phyloP scores from a whole-genome alignment of 2,329 filamentous ascomycete genomes.

The Alternaria metachromatica region DNA sequence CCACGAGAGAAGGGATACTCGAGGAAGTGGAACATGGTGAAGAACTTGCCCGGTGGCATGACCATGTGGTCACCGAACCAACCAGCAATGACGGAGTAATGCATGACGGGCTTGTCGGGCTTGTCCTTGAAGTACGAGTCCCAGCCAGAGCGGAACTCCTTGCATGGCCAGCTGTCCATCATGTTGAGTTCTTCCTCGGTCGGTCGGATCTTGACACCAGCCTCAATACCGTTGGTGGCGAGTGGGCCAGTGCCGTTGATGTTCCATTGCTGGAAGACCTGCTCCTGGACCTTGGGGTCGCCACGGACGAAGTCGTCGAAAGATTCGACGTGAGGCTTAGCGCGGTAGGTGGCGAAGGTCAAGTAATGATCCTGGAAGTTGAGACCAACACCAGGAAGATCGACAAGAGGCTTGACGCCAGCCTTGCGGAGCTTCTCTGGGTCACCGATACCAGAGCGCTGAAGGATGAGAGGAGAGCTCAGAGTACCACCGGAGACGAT shows the following conservation, averaged over 20 bases:
- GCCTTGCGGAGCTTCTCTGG: slow-evolving; percentile 72
- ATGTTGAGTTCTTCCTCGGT: slow-evolving; percentile 70
- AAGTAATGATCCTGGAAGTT: slow-evolving; percentile 82
- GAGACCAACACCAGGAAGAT: slow-evolving; percentile 74
- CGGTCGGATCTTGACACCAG: slow-evolving; percentile 78
- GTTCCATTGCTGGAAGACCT: slow-evolving; percentile 78
- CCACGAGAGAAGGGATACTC: slow-evolving; percentile 51
- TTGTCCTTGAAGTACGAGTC: slow-evolving; percentile 84
- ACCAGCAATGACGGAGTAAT: slow-evolving; percentile 74
- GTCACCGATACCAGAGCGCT: slow-evolving; percentile 77
- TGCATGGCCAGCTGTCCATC: slow-evolving; percentile 76
- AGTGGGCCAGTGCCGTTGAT: slow-evolving; percentile 79
- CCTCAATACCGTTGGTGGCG: slow-evolving; percentile 80
- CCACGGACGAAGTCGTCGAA: slow-evolving; percentile 83
- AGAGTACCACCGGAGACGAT: slow-evolving; percentile 76
- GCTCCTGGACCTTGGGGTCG: slow-evolving; percentile 74
- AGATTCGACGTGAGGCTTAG: slow-evolving; percentile 76
- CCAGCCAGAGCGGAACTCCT: slow-evolving; percentile 77
- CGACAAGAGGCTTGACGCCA: slow-evolving; percentile 72
- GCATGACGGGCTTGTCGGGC: slow-evolving; percentile 86
- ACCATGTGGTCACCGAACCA: slow-evolving; percentile 60
- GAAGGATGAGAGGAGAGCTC: slow-evolving; percentile 75
- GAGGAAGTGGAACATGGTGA: slow-evolving; percentile 65
- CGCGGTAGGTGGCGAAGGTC: slow-evolving; percentile 73
- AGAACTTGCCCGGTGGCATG: slow-evolving; percentile 79